Conservation (phyloP, 768 basidiomycete species). For the Symmetrospora coprosmae region DNA sequence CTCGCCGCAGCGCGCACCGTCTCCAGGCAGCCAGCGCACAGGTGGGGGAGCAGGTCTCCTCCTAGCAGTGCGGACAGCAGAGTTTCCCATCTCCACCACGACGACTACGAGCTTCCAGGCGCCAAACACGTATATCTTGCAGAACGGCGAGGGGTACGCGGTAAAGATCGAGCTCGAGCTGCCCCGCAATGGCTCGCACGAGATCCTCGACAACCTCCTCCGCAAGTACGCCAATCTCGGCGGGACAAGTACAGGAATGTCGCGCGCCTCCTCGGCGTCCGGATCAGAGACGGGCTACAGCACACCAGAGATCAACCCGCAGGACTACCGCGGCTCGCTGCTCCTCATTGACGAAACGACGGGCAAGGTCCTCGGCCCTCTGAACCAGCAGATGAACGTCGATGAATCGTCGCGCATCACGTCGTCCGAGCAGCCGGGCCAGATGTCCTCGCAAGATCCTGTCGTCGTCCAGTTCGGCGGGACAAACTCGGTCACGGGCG, state of each 20-base stretch:
- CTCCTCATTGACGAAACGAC: constrained; percentile 16
- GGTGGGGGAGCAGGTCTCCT: constrained; percentile 2
- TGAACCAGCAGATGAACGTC: constrained; percentile 8
- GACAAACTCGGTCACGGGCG: neutral
- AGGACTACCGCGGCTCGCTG: constrained; percentile 1
- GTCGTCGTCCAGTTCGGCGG: neutral
- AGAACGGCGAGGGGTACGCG: constrained; percentile 7
- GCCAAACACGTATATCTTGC: constrained; percentile 4
- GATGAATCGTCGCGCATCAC: neutral
- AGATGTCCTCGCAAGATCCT: neutral
- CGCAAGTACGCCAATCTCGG: neutral
- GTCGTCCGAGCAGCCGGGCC: neutral
- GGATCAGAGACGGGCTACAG: too few species aligned
- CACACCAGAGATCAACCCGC: constrained; percentile 1
- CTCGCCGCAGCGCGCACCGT: too few species aligned
- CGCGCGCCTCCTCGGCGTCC: neutral
- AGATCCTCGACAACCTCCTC: constrained; percentile 4
- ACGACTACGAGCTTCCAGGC: constrained; percentile 1
- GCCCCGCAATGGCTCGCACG: constrained; percentile 3
- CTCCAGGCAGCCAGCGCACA: too few species aligned
- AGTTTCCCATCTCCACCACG: constrained; percentile 1
- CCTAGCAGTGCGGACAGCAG: constrained; percentile 3
- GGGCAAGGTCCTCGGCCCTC: constrained; percentile 17
- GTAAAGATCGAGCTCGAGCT: constrained; percentile 16
- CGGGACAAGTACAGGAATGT: neutral